phyloP scores from a whole-genome alignment of 2,329 filamentous ascomycete species.

The Leptographium lundbergii region DNA sequence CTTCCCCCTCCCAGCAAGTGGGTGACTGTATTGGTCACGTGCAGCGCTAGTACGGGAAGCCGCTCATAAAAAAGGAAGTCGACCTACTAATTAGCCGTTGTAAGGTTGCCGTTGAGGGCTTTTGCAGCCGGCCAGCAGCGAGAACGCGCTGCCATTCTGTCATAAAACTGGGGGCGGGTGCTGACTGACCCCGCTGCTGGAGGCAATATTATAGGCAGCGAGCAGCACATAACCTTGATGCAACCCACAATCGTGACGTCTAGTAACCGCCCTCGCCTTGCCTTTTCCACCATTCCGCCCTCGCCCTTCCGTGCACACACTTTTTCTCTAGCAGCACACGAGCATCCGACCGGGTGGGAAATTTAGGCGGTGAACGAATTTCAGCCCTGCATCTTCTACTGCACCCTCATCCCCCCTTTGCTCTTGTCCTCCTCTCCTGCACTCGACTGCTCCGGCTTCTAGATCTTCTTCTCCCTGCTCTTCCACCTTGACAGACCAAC shows the following conservation, averaged over 20 bases:
- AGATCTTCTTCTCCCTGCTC: background rate
- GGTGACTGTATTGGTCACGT: too few species aligned
- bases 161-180: background rate
- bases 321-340: background rate
- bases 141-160: background rate
- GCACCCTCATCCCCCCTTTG: background rate
- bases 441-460: background rate
- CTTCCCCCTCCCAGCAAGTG: background rate
- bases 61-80: background rate
- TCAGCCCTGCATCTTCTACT: background rate
- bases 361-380: slow-evolving; percentile 1
- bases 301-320: background rate
- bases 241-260: slow-evolving; percentile 3
- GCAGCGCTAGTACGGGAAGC: background rate
- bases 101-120: background rate
- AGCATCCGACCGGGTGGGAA: background rate
- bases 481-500: background rate
- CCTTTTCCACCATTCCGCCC: background rate
- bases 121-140: background rate
- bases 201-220: background rate
- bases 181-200: background rate
- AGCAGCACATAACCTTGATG: background rate
- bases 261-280: background rate
- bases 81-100: background rate
- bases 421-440: background rate